These are phyloP conservation scores for Phaeodactylum tricornutum DNA, from an alignment of 108 stramenopile species.

Conservation along the genomic window DNA sequence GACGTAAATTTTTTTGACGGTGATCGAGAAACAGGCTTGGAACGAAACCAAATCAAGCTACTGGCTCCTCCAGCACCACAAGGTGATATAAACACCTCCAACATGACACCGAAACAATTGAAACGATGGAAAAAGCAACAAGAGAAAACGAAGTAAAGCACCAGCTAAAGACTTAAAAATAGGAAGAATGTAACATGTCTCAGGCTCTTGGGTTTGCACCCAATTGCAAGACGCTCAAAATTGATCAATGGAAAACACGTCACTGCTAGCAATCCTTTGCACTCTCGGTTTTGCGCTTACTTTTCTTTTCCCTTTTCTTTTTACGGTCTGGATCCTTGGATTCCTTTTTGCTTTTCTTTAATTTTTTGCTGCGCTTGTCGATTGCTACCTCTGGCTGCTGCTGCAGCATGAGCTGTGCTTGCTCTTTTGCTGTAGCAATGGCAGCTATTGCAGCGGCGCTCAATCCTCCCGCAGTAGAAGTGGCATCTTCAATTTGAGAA, in stretches of 20 bases:
- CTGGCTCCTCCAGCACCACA: slow-evolving; percentile 34
- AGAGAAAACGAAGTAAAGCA: slow-evolving; percentile 29
- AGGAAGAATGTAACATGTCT: too few relatives aligned
- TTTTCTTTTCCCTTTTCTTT: too few relatives aligned
- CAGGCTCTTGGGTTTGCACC: too few relatives aligned
- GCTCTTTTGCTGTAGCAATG: slow-evolving; percentile 30
- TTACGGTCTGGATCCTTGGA: too few relatives aligned
- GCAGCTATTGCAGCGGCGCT: slow-evolving; percentile 41
- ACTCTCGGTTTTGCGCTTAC: too few relatives aligned
- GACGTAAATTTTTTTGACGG: slow-evolving; percentile 81
- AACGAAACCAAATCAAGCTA: slow-evolving; percentile 47
- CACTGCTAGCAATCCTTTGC: too few relatives aligned
- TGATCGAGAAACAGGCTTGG: slow-evolving; percentile 52
- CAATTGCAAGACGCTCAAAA: too few relatives aligned
- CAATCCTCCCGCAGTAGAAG: slow-evolving; percentile 2
- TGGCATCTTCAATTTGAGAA: not conserved
- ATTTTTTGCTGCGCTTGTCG: slow-evolving; percentile 12
- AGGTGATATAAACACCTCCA: slow-evolving; percentile 45
- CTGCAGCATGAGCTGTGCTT: slow-evolving; percentile 40
- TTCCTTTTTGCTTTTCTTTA: slow-evolving; percentile 30
- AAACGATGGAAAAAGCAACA: slow-evolving; percentile 68
- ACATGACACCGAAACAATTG: slow-evolving; percentile 69
- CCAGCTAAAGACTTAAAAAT: too few relatives aligned
- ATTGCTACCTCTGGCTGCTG: slow-evolving; percentile 7
- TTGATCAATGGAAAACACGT: too few relatives aligned